These are phyloP conservation scores for Mesembryanthemum crystallinum DNA, from an alignment of 148 eudicot species.

Conservation along the genomic window DNA sequence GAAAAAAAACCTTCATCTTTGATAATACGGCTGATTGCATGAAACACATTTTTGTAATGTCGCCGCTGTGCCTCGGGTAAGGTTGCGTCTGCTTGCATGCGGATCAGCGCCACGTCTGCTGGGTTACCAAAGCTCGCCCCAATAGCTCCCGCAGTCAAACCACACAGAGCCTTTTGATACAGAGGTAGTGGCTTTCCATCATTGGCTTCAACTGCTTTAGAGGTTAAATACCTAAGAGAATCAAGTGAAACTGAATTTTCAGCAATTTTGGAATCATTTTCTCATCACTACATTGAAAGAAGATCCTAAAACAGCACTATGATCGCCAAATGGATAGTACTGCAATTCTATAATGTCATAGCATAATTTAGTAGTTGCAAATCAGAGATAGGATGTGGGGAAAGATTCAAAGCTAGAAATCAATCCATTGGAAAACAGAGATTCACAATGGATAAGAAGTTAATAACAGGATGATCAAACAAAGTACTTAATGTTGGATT, in stretches of 20 bases:
- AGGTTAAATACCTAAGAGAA: background rate
- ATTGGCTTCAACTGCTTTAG: constrained; percentile 9
- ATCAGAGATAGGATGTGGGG: too few species aligned
- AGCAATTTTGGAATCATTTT: background rate
- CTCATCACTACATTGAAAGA: background rate
- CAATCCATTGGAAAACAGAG: too few species aligned
- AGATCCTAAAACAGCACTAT: too few species aligned
- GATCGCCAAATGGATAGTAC: too few species aligned
- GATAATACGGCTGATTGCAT: constrained; percentile 70
- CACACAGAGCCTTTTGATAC: constrained; percentile 11
- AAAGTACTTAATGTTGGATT: background rate
- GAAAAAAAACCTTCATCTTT: constrained; percentile 81
- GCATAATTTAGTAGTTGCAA: too few species aligned
- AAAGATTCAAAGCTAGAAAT: too few species aligned
- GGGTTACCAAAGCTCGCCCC: constrained; percentile 93
- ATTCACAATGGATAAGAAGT: too few species aligned
- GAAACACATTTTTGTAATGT: constrained; percentile 86
- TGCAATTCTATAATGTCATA: too few species aligned
- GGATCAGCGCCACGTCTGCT: constrained; percentile 92
- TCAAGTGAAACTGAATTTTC: background rate
- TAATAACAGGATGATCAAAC: background rate
- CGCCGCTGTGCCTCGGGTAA: constrained; percentile 78
- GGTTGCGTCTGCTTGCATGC: constrained; percentile 99
- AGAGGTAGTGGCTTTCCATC: constrained; percentile 14
- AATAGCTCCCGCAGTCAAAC: constrained; percentile 56